phyloP scores from a whole-genome alignment of 345 rosid species.

The Salix arbutifolia region DNA sequence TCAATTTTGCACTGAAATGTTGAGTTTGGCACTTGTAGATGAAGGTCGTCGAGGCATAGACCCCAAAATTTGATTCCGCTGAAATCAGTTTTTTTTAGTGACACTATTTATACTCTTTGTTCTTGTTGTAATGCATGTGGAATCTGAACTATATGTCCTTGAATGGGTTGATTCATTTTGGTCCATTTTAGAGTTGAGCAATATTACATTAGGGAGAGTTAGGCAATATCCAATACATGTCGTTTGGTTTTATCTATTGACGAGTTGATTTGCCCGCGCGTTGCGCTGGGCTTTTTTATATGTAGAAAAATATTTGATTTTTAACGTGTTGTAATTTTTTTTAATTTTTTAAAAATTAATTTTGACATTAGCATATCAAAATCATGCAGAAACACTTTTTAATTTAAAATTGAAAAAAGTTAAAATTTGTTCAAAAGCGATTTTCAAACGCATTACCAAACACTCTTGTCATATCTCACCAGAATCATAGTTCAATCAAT shows the following conservation, averaged over 20 bases:
- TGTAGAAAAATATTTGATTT: too few species aligned
- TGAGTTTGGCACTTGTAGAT: slow-evolving; percentile 64
- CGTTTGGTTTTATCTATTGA: background rate
- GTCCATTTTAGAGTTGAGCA: background rate
- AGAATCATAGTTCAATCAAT: too few species aligned
- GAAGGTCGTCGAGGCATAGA: slow-evolving; percentile 63
- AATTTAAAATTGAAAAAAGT: too few species aligned
- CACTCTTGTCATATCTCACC: too few species aligned
- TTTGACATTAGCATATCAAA: too few species aligned
- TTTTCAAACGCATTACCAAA: too few species aligned
- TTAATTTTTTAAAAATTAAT: too few species aligned
- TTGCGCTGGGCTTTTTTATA: too few species aligned
- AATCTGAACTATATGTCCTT: background rate
- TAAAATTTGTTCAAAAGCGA: too few species aligned
- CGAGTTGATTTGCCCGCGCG: too few species aligned
- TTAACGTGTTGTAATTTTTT: too few species aligned
- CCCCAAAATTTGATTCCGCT: slow-evolving; percentile 45
- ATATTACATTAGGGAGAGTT: background rate
- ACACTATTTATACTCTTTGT: background rate
- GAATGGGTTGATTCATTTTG: background rate
- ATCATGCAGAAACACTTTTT: too few species aligned
- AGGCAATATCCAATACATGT: background rate
- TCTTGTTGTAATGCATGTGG: background rate
- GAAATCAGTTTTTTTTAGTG: slow-evolving; percentile 8
- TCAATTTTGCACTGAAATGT: slow-evolving; percentile 84